These are phyloP conservation scores for Podospora pseudopauciseta DNA, from an alignment of 495 filamentous ascomycete genomes.

Conservation along the genomic window DNA sequence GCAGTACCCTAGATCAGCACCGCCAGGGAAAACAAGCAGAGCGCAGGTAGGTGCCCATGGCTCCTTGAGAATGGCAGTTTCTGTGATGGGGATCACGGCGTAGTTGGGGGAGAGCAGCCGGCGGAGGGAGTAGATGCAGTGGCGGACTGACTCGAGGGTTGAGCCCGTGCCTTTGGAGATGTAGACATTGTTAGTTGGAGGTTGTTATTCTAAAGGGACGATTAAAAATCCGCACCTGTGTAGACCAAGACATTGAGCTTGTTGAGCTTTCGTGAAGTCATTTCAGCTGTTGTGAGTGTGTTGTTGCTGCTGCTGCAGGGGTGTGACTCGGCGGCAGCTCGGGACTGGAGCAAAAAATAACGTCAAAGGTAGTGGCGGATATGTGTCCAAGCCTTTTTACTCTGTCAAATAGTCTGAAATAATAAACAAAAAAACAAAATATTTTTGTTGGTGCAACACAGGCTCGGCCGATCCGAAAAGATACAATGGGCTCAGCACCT, in stretches of 20 bases:
- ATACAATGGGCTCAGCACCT: background rate
- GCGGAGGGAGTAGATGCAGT: conserved; percentile 83
- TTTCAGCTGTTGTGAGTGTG: conserved; percentile 17
- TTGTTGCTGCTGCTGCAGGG: background rate
- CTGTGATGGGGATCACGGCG: conserved; percentile 81
- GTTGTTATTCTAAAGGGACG: background rate
- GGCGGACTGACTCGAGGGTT: conserved; percentile 81
- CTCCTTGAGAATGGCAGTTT: conserved; percentile 78
- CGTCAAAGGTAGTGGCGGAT: background rate
- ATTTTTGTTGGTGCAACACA: background rate
- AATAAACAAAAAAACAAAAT: background rate
- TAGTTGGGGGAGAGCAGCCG: conserved; percentile 89
- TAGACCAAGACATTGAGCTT: conserved; percentile 87
- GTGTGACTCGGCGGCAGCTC: conserved; percentile 8
- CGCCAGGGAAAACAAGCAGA: conserved; percentile 86
- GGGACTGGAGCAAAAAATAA: conserved; percentile 6
- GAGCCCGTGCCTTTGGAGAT: conserved; percentile 66
- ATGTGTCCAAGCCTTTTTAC: background rate
- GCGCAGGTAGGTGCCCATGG: conserved; percentile 88
- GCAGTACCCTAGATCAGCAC: conserved; percentile 92
- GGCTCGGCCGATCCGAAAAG: background rate
- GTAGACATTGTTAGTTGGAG: conserved; percentile 10
- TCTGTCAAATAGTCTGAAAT: background rate
- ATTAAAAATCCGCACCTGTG: conserved; percentile 54
- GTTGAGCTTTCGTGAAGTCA: conserved; percentile 68